A percentile compares a stretch with the other conserved stretches of the same genome.
Evolutionary conservation across 768 basidiomycete species (phyloP).

Genomic region (Antrodiella citrinella): DNA sequence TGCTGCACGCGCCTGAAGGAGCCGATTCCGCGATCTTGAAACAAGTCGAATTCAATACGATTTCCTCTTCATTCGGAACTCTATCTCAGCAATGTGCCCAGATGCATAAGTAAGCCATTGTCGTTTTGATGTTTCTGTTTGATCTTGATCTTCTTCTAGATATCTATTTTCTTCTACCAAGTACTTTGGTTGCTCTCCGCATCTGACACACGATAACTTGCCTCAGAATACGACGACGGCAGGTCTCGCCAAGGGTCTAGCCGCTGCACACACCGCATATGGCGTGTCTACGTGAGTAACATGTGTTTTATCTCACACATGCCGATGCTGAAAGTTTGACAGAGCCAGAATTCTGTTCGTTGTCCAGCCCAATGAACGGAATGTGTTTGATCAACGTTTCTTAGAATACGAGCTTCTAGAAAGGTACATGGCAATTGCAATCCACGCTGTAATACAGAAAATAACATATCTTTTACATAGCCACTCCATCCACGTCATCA

Average conservation of each 20-base stretch:
- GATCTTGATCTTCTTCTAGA: conserved; percentile 34
- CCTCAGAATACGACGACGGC: conserved; percentile 67
- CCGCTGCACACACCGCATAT: conserved; percentile 73
- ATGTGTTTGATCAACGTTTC: conserved; percentile 89
- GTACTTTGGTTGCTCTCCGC: conserved; percentile 56
- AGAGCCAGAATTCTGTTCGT: conserved; percentile 74
- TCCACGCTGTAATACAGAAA: neutral
- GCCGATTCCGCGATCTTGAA: conserved; percentile 47
- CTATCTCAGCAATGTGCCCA: conserved; percentile 60
- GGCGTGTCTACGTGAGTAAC: conserved; percentile 42
- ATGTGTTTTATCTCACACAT: neutral
- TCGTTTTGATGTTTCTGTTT: neutral
- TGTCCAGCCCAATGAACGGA: conserved; percentile 82
- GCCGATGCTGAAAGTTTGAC: neutral
- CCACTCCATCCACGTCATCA: conserved; percentile 64
- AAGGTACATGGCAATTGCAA: conserved; percentile 37
- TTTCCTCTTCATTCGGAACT: conserved; percentile 83
- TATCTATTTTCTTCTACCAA: conserved; percentile 57
- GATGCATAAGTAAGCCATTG: conserved; percentile 77
- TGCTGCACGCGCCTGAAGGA: conserved; percentile 53
- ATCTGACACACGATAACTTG: conserved; percentile 46
- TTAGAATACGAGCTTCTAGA: conserved; percentile 84
- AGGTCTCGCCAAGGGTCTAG: conserved; percentile 69
- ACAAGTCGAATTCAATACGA: conserved; percentile 98
- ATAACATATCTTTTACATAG: conserved; percentile 29